A percentile compares a stretch with the other conserved stretches of the same genome.
Conservation (phyloP, 2,329 filamentous ascomycete genomes). For the Sarocladium strictum region DNA sequence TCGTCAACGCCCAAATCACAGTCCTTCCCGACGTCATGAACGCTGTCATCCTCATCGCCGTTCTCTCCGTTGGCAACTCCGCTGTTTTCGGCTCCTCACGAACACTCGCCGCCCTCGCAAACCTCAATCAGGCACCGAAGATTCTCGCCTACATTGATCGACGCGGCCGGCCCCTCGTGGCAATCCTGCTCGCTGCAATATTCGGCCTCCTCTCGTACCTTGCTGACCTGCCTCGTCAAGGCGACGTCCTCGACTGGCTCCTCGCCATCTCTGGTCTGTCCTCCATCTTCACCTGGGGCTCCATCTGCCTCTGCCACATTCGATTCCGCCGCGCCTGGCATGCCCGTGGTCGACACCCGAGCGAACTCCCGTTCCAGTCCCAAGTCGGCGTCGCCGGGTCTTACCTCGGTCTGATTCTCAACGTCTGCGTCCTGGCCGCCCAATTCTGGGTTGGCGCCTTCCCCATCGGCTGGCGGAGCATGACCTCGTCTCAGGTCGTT, state of each 20-base stretch:
- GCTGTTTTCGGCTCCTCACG: conserved; percentile 87
- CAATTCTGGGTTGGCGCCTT: conserved; percentile 87
- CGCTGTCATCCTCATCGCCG: conserved; percentile 84
- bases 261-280: conserved; percentile 67
- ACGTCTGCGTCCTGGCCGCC: conserved; percentile 67
- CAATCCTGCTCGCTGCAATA: conserved; percentile 60
- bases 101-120: conserved; percentile 82
- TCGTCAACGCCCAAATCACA: conserved; percentile 74
- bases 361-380: conserved; percentile 74
- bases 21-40: conserved; percentile 88
- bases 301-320: conserved; percentile 86
- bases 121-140: conserved; percentile 75
- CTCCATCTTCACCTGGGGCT: conserved; percentile 73
- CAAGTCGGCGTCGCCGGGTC: conserved; percentile 76
- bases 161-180: conserved; percentile 69
- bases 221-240: conserved; percentile 55
- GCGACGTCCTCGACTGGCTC: conserved; percentile 71
- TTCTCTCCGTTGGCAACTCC: conserved; percentile 86
- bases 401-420: conserved; percentile 72
- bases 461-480: conserved; percentile 54
- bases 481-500: conserved; percentile 40
- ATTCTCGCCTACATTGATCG: conserved; percentile 78
- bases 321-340: conserved; percentile 83
- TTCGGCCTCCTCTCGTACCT: conserved; percentile 75
- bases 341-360: conserved; percentile 59